Base-by-base conservation (phyloP, 192 early-diverging fungal genomes). In the Umbelopsis sp. region DNA sequence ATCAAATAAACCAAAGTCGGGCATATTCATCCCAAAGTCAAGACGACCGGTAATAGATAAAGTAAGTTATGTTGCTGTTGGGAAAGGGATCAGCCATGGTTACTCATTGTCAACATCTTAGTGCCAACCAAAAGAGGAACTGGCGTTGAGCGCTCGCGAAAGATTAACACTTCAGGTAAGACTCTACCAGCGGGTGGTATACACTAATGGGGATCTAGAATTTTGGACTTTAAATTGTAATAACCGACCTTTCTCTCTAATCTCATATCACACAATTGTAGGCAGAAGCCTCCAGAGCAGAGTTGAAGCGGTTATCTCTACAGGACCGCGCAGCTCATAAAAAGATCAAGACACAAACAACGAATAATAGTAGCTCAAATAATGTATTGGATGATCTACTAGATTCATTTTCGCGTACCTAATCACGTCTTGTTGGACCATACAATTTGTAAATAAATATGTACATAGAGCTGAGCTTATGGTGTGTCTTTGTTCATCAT, bases 1-100 rank as follows among this genome's bases (percentile, higher is more conserved):
- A 34, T 34, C 56, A 20, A 31, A 2, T 3, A 62, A 62, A 31
- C 56, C 56, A 2, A 34, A 34, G 31, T 9, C 56, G 1, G 41
- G 68, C 16, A 20, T 70, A 21, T 70, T 70, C 49, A 70, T 70
- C 14, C 68, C 68, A 45, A 70, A 70, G 29, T 17, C 68, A 6
- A 70, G 52, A 20, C 68, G 51, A 51, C 26, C 25, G 26, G 20
- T 41, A 41, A 6, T 26, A 6, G 68, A 70, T 52, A 41, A 31
- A 44, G 68, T 70, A 34, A 70, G 32, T 32, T 24, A 6, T 51
- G 32, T 62, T 12, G 17, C 16, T 14, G 24, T 62, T 62, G 24
- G 26, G 31, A 41, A 70, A 69, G 10, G 43, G 38, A 70, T 70
- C 68, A 14, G 7, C 34, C 68, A 38, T 53, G 25, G 38, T n/a